phyloP scores from a whole-genome alignment of 108 stramenopile species.

The Cyclostephanos tholiformis region DNA sequence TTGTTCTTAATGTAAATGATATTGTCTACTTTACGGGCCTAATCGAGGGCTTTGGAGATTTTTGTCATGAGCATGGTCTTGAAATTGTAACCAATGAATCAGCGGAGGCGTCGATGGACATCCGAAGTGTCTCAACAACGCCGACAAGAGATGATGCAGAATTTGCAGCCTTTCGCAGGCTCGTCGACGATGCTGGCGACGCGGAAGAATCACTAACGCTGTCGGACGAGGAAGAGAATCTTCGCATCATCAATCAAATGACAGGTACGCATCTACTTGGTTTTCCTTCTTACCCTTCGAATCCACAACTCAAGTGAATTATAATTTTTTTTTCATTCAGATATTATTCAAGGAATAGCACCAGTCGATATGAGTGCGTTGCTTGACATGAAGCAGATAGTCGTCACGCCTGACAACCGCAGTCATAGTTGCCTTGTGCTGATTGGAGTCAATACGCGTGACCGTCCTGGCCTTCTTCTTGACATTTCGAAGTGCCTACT shows the following conservation, averaged over 20 bases:
- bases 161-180: background rate
- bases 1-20: slow-evolving; percentile 76
- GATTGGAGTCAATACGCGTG: slow-evolving; percentile 51
- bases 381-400: background rate
- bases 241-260: slow-evolving; percentile 5
- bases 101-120: background rate
- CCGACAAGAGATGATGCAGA: background rate
- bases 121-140: too few relatives aligned
- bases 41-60: slow-evolving; percentile 71
- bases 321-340: background rate
- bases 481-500: slow-evolving; percentile 29
- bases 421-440: background rate
- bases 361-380: background rate
- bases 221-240: background rate
- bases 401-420: background rate
- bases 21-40: slow-evolving; percentile 78
- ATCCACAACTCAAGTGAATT: background rate
- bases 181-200: background rate
- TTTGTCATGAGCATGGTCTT: slow-evolving; percentile 79
- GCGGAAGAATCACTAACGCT: background rate
- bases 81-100: slow-evolving; percentile 71
- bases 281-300: background rate
- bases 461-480: slow-evolving; percentile 61
- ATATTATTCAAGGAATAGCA: background rate
- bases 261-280: background rate